These are phyloP conservation scores for Lasiodiplodia citricola DNA, from an alignment of 2,329 filamentous ascomycete species.

Conservation along the genomic window DNA sequence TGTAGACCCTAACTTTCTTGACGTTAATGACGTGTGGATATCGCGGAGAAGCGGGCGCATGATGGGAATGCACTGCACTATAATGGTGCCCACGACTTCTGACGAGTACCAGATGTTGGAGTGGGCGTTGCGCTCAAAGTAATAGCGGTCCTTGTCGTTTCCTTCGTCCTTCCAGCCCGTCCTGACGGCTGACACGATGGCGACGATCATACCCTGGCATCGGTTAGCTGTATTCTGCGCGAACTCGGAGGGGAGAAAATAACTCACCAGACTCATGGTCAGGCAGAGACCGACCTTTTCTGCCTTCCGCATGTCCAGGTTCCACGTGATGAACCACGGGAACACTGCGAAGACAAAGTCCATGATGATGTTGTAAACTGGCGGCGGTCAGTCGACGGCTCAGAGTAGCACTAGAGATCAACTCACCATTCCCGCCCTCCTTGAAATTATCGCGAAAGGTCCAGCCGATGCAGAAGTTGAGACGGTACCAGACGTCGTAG, in stretches of 20 bases:
- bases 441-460: conserved; percentile 53
- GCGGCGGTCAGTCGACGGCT: conserved; percentile 26
- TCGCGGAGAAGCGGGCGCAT: conserved; percentile 55
- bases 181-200: conserved; percentile 55
- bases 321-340: conserved; percentile 58
- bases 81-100: conserved; percentile 60
- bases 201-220: conserved; percentile 52
- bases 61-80: conserved; percentile 61
- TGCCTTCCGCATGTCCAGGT: conserved; percentile 53
- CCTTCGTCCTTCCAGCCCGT: conserved; percentile 57
- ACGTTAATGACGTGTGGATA: conserved; percentile 47
- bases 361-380: conserved; percentile 61
- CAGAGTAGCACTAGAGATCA: background rate
- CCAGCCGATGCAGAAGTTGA: conserved; percentile 52
- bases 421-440: conserved; percentile 57
- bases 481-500: conserved; percentile 56
- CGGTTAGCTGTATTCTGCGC: background rate
- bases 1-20: conserved; percentile 37
- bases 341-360: conserved; percentile 58
- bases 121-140: conserved; percentile 56
- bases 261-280: conserved; percentile 53
- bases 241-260: background rate
- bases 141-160: conserved; percentile 53
- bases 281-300: conserved; percentile 59
- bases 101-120: conserved; percentile 58